A percentile compares a stretch with the other conserved stretches of the same genome.
Evolutionary conservation across 805 yeast species (phyloP).

Genomic region (Nakazawaea wickerhamii): DNA sequence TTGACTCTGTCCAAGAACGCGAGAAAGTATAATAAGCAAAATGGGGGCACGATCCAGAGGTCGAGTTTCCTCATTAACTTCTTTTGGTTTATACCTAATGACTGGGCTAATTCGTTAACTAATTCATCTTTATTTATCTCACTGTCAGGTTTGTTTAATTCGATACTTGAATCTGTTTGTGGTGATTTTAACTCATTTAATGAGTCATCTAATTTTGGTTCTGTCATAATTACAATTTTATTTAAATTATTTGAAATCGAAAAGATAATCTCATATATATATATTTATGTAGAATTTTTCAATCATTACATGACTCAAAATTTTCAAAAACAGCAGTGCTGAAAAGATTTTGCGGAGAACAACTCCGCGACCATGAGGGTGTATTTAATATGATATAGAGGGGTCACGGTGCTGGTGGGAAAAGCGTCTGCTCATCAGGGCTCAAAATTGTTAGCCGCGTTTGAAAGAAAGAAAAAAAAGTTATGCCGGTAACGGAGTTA

Average conservation of each 20-base stretch:
- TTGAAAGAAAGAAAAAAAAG: neutral
- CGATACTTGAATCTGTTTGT: neutral
- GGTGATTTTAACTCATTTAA: neutral
- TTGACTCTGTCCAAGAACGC: slow-evolving; percentile 80
- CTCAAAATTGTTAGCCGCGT: neutral
- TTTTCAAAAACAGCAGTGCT: no score
- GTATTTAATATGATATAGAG: no score
- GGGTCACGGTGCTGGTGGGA: no score
- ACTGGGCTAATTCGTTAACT: slow-evolving; percentile 34
- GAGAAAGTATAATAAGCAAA: slow-evolving; percentile 66
- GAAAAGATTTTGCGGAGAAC: neutral
- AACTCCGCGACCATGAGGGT: neutral
- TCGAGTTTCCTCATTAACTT: slow-evolving; percentile 62
- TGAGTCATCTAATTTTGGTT: neutral
- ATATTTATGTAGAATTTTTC: no score
- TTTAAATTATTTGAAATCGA: no score
- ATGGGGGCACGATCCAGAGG: slow-evolving; percentile 68
- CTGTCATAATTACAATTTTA: no score
- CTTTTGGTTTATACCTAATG: slow-evolving; percentile 46
- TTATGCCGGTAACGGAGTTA: no score
- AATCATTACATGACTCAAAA: neutral
- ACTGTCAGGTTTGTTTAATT: slow-evolving; percentile 2
- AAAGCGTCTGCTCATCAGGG: no score
- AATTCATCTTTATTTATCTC: neutral
- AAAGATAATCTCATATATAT: no score